These are phyloP conservation scores for Xylaria venustula DNA, from an alignment of 495 filamentous ascomycete genomes.

Conservation along the genomic window DNA sequence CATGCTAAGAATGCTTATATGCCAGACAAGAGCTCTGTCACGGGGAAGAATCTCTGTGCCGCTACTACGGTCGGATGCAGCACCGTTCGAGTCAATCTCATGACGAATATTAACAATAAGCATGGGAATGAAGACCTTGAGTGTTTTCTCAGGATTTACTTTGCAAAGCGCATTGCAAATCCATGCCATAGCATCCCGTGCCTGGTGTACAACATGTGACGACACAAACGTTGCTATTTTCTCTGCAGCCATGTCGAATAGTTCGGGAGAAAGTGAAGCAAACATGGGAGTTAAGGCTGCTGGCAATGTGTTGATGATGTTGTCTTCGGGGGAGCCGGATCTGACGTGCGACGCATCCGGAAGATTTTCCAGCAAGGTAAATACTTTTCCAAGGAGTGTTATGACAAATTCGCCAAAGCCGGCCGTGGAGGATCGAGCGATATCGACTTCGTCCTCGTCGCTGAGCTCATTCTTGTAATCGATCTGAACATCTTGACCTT, in stretches of 20 bases:
- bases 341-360: conserved; percentile 84
- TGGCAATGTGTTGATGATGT: conserved; percentile 92
- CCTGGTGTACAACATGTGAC: conserved; percentile 95
- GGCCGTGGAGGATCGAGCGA: conserved; percentile 93
- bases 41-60: conserved; percentile 90
- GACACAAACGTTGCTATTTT: conserved; percentile 93
- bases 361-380: conserved; percentile 91
- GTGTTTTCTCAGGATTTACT: conserved; percentile 84
- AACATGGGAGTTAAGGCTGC: conserved; percentile 89
- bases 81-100: conserved; percentile 97
- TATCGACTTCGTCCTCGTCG: conserved; percentile 84
- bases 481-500: conserved; percentile 78
- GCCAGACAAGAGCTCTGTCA: conserved; percentile 92
- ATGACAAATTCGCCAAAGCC: conserved; percentile 90
- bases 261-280: conserved; percentile 85
- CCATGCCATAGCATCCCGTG: conserved; percentile 97
- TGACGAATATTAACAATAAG: conserved; percentile 87
- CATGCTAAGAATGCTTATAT: conserved; percentile 97
- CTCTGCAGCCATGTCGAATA: conserved; percentile 86
- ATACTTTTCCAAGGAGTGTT: conserved; percentile 87
- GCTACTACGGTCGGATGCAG: conserved; percentile 88
- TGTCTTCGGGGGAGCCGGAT: conserved; percentile 91
- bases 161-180: conserved; percentile 96
- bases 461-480: conserved; percentile 81
- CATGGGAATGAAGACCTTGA: conserved; percentile 86